These are phyloP conservation scores for Nemania serpens DNA, from an alignment of 2,329 filamentous ascomycete genomes.

Conservation along the genomic window DNA sequence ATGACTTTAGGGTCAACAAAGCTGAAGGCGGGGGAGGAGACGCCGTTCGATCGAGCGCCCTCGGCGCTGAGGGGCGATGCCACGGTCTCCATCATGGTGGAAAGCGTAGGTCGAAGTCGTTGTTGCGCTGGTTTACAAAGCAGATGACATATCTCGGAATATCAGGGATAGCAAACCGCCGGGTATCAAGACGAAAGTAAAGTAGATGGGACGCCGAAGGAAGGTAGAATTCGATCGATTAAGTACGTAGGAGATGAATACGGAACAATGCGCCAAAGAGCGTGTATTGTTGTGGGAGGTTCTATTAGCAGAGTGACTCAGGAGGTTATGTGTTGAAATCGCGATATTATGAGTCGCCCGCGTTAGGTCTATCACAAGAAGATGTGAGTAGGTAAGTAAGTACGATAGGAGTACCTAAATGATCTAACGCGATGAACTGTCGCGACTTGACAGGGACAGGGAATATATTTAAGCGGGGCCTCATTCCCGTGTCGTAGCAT, in stretches of 20 bases:
- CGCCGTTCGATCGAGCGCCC: constrained; percentile 53
- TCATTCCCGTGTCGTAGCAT: constrained; percentile 17
- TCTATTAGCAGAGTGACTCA: constrained; percentile 14
- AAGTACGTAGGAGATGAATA: constrained; percentile 23
- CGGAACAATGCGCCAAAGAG: constrained; percentile 32
- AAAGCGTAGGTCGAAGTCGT: constrained; percentile 23
- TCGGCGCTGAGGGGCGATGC: constrained; percentile 50
- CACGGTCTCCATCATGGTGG: constrained; percentile 56
- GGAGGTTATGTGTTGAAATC: constrained; percentile 4
- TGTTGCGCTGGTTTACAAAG: constrained; percentile 26
- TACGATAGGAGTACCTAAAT: no score
- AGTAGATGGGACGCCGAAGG: constrained; percentile 20
- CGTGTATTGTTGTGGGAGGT: constrained; percentile 15
- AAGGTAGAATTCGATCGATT: constrained; percentile 18
- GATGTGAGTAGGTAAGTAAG: no score
- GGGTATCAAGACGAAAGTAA: constrained; percentile 29
- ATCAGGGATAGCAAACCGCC: constrained; percentile 24
- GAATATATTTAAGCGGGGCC: constrained; percentile 20
- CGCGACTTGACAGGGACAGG: constrained; percentile 32
- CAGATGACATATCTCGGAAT: constrained; percentile 33
- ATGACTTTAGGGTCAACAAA: constrained; percentile 70
- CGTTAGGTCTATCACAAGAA: no score
- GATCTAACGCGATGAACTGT: constrained; percentile 18
- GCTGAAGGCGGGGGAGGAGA: constrained; percentile 52
- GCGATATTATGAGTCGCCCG: neutral